Conservation (phyloP, 2,329 filamentous ascomycete species). For the Phyllosticta citriasiana region DNA sequence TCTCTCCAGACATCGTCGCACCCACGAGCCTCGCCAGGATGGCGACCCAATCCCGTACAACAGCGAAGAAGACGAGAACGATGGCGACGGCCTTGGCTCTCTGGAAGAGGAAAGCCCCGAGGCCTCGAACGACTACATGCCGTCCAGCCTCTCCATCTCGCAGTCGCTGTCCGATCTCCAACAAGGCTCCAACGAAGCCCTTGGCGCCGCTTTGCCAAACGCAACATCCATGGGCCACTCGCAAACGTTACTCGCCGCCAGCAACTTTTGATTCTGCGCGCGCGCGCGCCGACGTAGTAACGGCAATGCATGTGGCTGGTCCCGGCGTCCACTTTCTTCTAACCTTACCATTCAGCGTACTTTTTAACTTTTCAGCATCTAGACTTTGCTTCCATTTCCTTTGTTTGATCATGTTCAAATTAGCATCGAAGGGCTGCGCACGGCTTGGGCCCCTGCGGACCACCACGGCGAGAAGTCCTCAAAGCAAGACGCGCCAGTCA, state of each 20-base stretch:
- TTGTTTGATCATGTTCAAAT: constrained; percentile 2
- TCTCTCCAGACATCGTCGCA: constrained; percentile 52
- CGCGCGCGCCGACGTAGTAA: neutral
- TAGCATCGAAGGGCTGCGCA: constrained; percentile 5
- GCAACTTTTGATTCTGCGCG: constrained; percentile 29
- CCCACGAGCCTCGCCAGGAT: constrained; percentile 66
- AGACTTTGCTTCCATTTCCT: constrained; percentile 2
- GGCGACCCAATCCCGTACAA: constrained; percentile 54
- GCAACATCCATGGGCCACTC: constrained; percentile 30
- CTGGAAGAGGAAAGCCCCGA: constrained; percentile 72
- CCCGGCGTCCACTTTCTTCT: constrained; percentile 4
- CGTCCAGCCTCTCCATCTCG: constrained; percentile 21
- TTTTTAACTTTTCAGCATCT: constrained; percentile 8
- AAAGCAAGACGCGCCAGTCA: neutral
- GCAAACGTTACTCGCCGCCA: constrained; percentile 34
- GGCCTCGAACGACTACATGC: constrained; percentile 55
- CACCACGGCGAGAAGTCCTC: neutral
- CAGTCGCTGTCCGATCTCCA: constrained; percentile 25
- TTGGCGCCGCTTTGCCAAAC: constrained; percentile 19
- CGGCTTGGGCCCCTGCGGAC: neutral
- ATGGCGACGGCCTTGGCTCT: constrained; percentile 74
- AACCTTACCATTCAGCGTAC: constrained; percentile 1
- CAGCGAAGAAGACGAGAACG: constrained; percentile 78
- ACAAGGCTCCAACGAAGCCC: neutral
- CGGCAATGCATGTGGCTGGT: constrained; percentile 6